These are phyloP conservation scores for Apophysomyces elegans DNA, from an alignment of 371 early-diverging fungal species.

Conservation along the genomic window DNA sequence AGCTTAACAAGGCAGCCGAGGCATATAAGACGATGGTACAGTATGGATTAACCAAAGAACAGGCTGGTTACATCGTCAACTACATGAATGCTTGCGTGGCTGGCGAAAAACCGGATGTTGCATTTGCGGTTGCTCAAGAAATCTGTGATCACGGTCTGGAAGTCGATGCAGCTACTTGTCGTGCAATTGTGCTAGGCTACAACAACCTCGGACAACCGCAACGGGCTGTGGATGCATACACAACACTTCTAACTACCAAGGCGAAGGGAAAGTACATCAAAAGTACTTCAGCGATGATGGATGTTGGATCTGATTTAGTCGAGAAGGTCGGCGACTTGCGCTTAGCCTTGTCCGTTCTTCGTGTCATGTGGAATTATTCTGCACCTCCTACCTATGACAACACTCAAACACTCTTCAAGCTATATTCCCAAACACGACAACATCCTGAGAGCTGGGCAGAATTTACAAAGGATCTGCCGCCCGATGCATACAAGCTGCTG, in stretches of 20 bases:
- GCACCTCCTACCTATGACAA: neutral
- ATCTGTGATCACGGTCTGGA: constrained; percentile 34
- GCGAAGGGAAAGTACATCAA: neutral
- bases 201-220: neutral
- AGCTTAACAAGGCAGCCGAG: constrained; percentile 41
- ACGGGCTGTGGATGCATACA: constrained; percentile 12
- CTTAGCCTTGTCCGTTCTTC: neutral
- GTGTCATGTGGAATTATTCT: constrained; percentile 3
- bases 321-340: constrained; percentile 11
- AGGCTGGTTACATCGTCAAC: constrained; percentile 44
- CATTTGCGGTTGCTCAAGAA: constrained; percentile 23
- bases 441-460: constrained; percentile 12
- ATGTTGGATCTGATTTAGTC: constrained; percentile 25
- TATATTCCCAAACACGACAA: neutral
- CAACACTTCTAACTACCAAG: neutral
- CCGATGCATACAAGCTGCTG: constrained; percentile 23
- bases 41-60: constrained; percentile 29
- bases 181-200: constrained; percentile 13
- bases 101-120: constrained; percentile 28
- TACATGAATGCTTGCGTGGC: constrained; percentile 38
- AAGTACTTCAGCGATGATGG: neutral
- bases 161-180: constrained; percentile 24
- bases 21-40: constrained; percentile 32
- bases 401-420: neutral
- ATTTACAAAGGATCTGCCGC: constrained; percentile 24